phyloP scores from a whole-genome alignment of 2,329 filamentous ascomycete species.

The Diaporthe destruens region DNA sequence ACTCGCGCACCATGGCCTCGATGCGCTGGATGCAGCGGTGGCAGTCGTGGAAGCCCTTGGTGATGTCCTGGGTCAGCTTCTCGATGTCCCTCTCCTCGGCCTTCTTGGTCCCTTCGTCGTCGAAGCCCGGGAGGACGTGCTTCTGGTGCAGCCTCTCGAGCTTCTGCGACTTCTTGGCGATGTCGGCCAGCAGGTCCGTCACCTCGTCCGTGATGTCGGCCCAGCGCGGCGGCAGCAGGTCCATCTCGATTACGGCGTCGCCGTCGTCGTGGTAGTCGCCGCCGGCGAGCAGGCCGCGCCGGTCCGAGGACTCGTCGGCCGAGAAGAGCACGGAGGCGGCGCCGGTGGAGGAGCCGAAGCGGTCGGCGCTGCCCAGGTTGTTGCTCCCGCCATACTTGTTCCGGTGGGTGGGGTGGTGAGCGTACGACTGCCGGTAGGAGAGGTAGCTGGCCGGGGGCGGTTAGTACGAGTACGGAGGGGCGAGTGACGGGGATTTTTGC shows the following conservation, averaged over 20 bases:
- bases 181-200: constrained; percentile 81
- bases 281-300: constrained; percentile 85
- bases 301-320: constrained; percentile 63
- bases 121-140: constrained; percentile 95
- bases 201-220: constrained; percentile 96
- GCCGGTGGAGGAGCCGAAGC: constrained; percentile 60
- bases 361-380: constrained; percentile 65
- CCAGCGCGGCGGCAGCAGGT: constrained; percentile 94
- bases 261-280: constrained; percentile 85
- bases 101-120: constrained; percentile 91
- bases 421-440: constrained; percentile 98
- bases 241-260: constrained; percentile 98
- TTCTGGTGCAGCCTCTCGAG: constrained; percentile 96
- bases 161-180: constrained; percentile 84
- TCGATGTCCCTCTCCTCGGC: constrained; percentile 93
- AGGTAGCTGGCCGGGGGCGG: constrained; percentile 78
- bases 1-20: constrained; percentile 87
- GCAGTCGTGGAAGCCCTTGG: constrained; percentile 88
- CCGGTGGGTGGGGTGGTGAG: constrained; percentile 92
- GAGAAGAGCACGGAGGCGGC: constrained; percentile 68
- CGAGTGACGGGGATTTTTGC: not conserved
- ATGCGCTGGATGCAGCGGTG: constrained; percentile 90
- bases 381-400: constrained; percentile 70
- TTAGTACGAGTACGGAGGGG: not conserved
- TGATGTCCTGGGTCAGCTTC: constrained; percentile 89